A percentile compares a stretch with the other conserved stretches of the same genome.
Evolutionary conservation across 495 filamentous ascomycete species (phyloP).

Genomic region (Podospora didyma): DNA sequence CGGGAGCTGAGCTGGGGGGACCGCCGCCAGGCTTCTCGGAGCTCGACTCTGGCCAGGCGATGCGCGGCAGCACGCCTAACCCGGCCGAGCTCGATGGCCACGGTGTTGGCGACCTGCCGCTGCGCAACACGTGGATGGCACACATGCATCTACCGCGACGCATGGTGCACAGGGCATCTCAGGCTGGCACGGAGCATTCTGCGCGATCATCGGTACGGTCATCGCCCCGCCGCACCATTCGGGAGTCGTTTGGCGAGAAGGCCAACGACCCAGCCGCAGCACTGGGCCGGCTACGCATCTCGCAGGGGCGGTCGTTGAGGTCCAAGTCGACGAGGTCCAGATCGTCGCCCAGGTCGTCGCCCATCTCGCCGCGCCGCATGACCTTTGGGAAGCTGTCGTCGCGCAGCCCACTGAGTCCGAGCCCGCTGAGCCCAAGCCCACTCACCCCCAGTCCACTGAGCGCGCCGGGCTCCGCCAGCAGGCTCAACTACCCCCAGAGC

Average conservation of each 20-base stretch:
- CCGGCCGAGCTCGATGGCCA: slow-evolving; percentile 30
- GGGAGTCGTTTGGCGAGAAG: slow-evolving; percentile 28
- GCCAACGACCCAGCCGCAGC: slow-evolving; percentile 21
- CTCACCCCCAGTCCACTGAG: not conserved
- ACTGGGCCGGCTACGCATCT: slow-evolving; percentile 10
- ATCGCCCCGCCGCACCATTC: slow-evolving; percentile 10
- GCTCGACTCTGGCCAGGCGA: slow-evolving; percentile 7
- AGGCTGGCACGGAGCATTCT: not conserved
- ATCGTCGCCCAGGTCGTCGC: slow-evolving; percentile 6
- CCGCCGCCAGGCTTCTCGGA: slow-evolving; percentile 6
- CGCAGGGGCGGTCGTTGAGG: slow-evolving; percentile 5
- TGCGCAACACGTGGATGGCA: slow-evolving; percentile 6
- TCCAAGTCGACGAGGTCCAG: not conserved
- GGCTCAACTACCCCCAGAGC: not conserved
- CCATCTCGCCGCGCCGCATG: not conserved
- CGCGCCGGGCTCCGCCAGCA: not conserved
- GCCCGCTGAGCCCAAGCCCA: not conserved
- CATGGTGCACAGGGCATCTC: not conserved
- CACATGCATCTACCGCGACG: slow-evolving; percentile 13
- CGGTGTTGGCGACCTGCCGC: slow-evolving; percentile 5
- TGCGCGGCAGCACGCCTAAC: slow-evolving; percentile 18
- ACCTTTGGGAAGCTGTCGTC: not conserved
- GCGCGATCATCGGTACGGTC: not conserved
- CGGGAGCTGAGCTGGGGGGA: not conserved
- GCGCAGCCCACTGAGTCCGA: not conserved